phyloP scores from a whole-genome alignment of 495 filamentous ascomycete genomes.

The Coniosporium apollinis region DNA sequence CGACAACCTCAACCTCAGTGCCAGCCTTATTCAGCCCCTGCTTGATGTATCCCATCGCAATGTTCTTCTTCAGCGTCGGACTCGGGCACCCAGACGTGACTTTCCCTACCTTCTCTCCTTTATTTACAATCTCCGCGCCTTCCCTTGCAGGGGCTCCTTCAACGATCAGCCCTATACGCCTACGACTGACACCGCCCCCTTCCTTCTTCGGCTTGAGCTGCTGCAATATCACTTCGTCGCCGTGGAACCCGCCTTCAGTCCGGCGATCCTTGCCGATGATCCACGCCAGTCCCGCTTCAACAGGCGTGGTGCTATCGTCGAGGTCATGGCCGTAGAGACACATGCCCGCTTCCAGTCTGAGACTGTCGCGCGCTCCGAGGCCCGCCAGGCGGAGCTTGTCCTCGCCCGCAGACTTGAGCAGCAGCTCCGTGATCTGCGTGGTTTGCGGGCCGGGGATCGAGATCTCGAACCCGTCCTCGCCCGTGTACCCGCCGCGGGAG shows the following conservation, averaged over 20 bases:
- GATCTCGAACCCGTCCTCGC: constrained; percentile 97
- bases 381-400: constrained; percentile 64
- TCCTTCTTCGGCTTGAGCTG: constrained; percentile 55
- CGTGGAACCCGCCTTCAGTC: constrained; percentile 47
- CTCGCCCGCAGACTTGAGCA: constrained; percentile 43
- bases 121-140: constrained; percentile 60
- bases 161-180: constrained; percentile 67
- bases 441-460: constrained; percentile 50
- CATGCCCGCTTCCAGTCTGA: constrained; percentile 92
- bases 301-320: constrained; percentile 74
- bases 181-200: constrained; percentile 49
- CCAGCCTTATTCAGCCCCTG: constrained; percentile 71
- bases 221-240: constrained; percentile 49
- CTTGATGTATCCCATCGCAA: constrained; percentile 91
- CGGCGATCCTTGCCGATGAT: constrained; percentile 66
- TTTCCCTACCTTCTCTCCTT: constrained; percentile 42
- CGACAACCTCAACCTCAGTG: constrained; percentile 63
- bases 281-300: constrained; percentile 71
- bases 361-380: constrained; percentile 76
- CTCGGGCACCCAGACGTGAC: constrained; percentile 84
- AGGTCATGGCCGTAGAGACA: constrained; percentile 97
- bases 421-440: constrained; percentile 37
- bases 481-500: constrained; percentile 84
- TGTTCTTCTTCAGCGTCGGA: constrained; percentile 69
- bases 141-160: constrained; percentile 83